Evolutionary conservation across 2,329 filamentous ascomycete species (phyloP).

Genomic region (Colletotrichum lentis): DNA sequence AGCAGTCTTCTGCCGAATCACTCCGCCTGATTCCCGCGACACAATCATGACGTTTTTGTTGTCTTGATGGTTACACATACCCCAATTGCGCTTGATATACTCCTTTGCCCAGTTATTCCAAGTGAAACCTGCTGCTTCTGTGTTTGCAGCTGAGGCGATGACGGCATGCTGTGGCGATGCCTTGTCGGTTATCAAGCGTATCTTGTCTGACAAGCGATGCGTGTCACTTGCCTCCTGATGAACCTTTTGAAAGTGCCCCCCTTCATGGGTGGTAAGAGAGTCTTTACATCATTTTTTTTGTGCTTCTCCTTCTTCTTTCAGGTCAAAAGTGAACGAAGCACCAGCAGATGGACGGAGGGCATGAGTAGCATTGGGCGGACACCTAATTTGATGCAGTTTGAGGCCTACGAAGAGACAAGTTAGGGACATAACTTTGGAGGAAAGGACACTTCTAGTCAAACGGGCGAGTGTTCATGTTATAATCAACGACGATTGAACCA

Average conservation of each 20-base stretch:
- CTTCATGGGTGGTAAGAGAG: neutral
- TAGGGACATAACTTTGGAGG: neutral
- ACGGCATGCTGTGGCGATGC: too few relatives aligned
- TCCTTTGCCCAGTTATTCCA: neutral
- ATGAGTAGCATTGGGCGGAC: neutral
- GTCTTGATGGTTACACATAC: conserved; percentile 10
- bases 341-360: neutral
- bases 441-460: neutral
- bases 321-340: neutral
- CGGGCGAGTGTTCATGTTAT: neutral
- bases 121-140: neutral
- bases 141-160: neutral
- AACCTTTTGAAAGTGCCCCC: neutral
- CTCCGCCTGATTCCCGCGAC: neutral
- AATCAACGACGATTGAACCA: neutral
- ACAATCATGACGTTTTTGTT: conserved; percentile 2
- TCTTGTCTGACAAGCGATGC: neutral
- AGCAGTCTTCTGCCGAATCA: neutral
- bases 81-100: conserved; percentile 10
- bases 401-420: neutral
- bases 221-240: neutral
- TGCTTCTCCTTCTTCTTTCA: neutral
- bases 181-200: neutral
- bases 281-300: neutral
- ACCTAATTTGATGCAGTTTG: neutral